Conservation (phyloP, 2,329 filamentous ascomycete species). For the Didymella arachidicola region DNA sequence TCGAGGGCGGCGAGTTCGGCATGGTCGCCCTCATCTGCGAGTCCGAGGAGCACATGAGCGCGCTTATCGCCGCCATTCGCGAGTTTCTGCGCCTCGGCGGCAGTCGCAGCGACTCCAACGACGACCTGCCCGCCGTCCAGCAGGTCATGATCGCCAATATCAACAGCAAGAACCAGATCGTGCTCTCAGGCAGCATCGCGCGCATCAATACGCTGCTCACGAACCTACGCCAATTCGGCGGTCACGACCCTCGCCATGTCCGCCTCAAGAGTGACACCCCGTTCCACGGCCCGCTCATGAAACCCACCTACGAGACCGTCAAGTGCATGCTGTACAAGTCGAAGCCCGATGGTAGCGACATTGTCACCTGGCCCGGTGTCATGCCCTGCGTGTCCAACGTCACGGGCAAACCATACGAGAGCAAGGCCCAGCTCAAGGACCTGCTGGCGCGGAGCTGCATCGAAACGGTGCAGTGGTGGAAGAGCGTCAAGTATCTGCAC, state of each 20-base stretch:
- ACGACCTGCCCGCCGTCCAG: constrained; percentile 76
- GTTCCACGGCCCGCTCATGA: constrained; percentile 93
- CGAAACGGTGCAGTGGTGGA: constrained; percentile 96
- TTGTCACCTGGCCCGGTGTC: constrained; percentile 76
- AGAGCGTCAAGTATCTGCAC: constrained; percentile 88
- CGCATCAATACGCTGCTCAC: constrained; percentile 81
- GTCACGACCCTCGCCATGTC: constrained; percentile 89
- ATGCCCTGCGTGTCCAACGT: constrained; percentile 89
- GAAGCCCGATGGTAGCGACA: constrained; percentile 66
- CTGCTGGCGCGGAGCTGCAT: constrained; percentile 81
- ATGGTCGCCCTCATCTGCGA: constrained; percentile 96
- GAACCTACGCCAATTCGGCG: constrained; percentile 86
- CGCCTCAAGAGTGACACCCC: constrained; percentile 85
- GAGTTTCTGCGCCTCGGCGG: constrained; percentile 77
- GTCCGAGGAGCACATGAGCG: constrained; percentile 71
- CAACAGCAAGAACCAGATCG: constrained; percentile 96
- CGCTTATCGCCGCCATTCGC: constrained; percentile 75
- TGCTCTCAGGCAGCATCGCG: constrained; percentile 85
- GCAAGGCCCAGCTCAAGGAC: constrained; percentile 77
- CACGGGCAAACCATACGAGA: constrained; percentile 77
- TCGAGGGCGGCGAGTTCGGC: constrained; percentile 82
- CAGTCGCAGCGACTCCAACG: constrained; percentile 68
- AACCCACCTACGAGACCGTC: constrained; percentile 80
- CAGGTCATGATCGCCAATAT: constrained; percentile 92
- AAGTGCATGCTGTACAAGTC: constrained; percentile 68